Percentiles rank a stretch among this genome's conserved stretches.
Conservation (phyloP, 169 alveolate genomes). For the Plasmodium gallinaceum region DNA sequence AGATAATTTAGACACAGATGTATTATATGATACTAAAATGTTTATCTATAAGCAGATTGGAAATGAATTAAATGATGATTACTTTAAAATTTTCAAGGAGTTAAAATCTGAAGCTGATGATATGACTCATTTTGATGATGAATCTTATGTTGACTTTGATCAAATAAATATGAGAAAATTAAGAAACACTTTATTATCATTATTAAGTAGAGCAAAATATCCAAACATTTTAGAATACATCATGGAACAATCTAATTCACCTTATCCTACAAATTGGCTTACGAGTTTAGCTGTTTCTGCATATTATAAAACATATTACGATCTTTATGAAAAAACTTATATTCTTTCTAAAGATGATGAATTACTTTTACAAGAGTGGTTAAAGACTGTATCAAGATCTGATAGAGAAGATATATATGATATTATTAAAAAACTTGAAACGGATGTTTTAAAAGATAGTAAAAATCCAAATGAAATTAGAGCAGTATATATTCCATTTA, state of each 20-base stretch:
- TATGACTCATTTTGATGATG: slow-evolving; percentile 69
- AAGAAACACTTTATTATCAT: slow-evolving; percentile 32
- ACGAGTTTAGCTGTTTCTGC: slow-evolving; percentile 60
- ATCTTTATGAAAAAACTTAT: slow-evolving; percentile 56
- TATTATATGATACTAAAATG: slow-evolving; percentile 56
- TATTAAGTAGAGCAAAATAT: slow-evolving; percentile 63
- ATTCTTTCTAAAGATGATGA: slow-evolving; percentile 71
- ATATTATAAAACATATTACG: slow-evolving; percentile 41
- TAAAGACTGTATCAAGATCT: slow-evolving; percentile 82
- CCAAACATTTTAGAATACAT: slow-evolving; percentile 43
- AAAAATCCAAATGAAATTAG: slow-evolving; percentile 86
- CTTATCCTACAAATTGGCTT: slow-evolving; percentile 74
- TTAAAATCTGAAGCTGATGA: slow-evolving; percentile 43
- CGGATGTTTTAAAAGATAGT: slow-evolving; percentile 80
- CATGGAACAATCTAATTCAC: slow-evolving; percentile 48
- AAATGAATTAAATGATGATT: slow-evolving; percentile 21
- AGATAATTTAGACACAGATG: slow-evolving; percentile 53
- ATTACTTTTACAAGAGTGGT: slow-evolving; percentile 85
- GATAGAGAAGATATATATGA: slow-evolving; percentile 81
- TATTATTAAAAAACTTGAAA: slow-evolving; percentile 75
- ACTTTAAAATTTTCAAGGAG: slow-evolving; percentile 21
- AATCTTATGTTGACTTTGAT: slow-evolving; percentile 75
- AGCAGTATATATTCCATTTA: slow-evolving; percentile 86
- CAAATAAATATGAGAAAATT: slow-evolving; percentile 70
- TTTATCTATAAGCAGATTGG: slow-evolving; percentile 57